Evolutionary conservation across 73 alveolate species (phyloP), one percentile per base, ranked within the genome.

Genomic region (Blepharisma japonicum): DNA sequence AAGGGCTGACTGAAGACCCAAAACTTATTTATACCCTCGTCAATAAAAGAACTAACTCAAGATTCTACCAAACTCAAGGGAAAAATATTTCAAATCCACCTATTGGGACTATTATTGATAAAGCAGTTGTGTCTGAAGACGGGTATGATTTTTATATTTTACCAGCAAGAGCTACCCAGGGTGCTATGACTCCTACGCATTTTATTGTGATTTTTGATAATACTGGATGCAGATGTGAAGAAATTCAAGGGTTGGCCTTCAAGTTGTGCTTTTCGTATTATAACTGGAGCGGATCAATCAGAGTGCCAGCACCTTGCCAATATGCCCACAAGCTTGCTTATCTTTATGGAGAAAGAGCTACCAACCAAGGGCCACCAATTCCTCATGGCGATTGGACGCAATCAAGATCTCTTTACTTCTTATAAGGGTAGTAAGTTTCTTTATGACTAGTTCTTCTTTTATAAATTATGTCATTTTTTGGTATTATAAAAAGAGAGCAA

Each of bases 171-270:
- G 97, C 98, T 14, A 91, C 87, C 74, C 78, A 88, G 83, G 99
- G 99, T 7, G 81, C 94, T 50, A 93, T 95, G n/a, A 79, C 96
- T 11, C 99, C 99, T 9, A 95, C 96, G 66, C 98, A 96, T 79
- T 95, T 91, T 87, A 71, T 89, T 80, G 94, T 94, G 45, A 45
- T 95, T 54, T 80, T 81, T 76, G 95, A 94, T 82, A 83, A 80
- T 45, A 83, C 86, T 49, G 80, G 80, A 7, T 81, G 82, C 38
- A 83, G 96, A 25, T 88, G 92, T 45, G 90, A 94, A 61, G 82
- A 84, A 61, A 81, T 90, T 56, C 94, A 88, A 88, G 92, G 79
- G 71, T 81, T 94, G 6, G 84, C 96, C 68, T 94, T 87, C 85
- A 90, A 90, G 32, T 89, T 93, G 68, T 92, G 97, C 71, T 94